Evolutionary conservation across 306 rosid genomes (phyloP).

Genomic region (Cicer bijugum): DNA sequence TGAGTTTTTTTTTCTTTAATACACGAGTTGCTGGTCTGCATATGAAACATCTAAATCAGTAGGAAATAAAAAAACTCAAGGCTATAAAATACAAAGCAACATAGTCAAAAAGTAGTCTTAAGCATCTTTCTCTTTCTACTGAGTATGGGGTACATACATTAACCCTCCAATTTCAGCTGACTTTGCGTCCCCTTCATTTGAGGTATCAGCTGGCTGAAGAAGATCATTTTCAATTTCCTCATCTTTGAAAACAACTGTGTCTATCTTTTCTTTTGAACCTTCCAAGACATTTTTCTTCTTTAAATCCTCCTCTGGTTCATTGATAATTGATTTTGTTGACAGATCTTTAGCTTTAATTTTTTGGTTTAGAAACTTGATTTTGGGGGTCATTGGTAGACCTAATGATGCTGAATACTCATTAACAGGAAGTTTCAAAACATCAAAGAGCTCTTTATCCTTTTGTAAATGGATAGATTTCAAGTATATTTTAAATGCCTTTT

Average conservation of each 20-base stretch:
- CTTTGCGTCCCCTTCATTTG: conserved; percentile 47
- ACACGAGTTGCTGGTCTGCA: conserved; percentile 64
- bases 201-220: conserved; percentile 46
- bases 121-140: not conserved
- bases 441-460: conserved; percentile 88
- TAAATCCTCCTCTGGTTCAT: conserved; percentile 53
- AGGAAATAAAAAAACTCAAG: conserved; percentile 6
- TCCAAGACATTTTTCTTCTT: conserved; percentile 47
- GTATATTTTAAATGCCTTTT: conserved; percentile 79
- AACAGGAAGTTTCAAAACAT: conserved; percentile 71
- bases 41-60: conserved; percentile 26
- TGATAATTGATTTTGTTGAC: conserved; percentile 41
- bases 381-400: conserved; percentile 89
- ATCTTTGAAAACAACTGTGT: conserved; percentile 47
- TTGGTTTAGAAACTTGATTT: conserved; percentile 67
- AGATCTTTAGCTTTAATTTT: conserved; percentile 56
- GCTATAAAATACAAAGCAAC: conserved; percentile 18
- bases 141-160: conserved; percentile 50
- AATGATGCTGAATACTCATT: conserved; percentile 78
- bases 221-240: conserved; percentile 55
- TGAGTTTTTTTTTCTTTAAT: conserved; percentile 82
- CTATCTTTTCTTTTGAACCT: conserved; percentile 55
- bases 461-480: conserved; percentile 72
- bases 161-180: conserved; percentile 52
- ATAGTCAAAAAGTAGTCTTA: not conserved